These are phyloP conservation scores for Verbascum thapsus DNA, from an alignment of 257 asterid species.

Conservation along the genomic window DNA sequence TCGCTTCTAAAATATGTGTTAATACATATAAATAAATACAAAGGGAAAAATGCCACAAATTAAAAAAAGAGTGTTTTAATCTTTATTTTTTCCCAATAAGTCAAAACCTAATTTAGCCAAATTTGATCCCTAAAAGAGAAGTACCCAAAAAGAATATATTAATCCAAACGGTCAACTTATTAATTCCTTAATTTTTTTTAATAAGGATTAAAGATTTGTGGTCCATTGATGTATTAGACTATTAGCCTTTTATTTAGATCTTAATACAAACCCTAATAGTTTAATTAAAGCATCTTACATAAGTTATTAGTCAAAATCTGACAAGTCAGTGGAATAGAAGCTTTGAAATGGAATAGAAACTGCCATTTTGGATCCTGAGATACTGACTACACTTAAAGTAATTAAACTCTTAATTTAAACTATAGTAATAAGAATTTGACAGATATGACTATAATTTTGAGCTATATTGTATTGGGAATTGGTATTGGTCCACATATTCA, in stretches of 20 bases:
- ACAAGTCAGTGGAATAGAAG: conserved; percentile 99
- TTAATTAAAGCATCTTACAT: conserved; percentile 31
- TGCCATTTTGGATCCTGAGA: conserved; percentile 88
- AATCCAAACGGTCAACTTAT: conserved; percentile 9
- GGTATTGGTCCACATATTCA: conserved; percentile 51
- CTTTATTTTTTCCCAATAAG: too few relatives aligned
- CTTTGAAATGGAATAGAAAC: conserved; percentile 89
- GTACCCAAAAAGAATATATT: too few relatives aligned
- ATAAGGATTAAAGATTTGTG: too few relatives aligned
- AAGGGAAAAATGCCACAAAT: too few relatives aligned
- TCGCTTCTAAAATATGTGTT: too few relatives aligned
- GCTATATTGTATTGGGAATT: conserved; percentile 60
- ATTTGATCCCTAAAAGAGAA: too few relatives aligned
- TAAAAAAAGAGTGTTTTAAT: too few relatives aligned
- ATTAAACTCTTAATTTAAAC: conserved; percentile 29
- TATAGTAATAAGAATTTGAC: conserved; percentile 29
- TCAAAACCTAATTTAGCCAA: too few relatives aligned
- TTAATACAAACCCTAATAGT: conserved; percentile 24
- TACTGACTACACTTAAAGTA: conserved; percentile 49
- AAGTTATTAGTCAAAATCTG: conserved; percentile 52
- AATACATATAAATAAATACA: too few relatives aligned
- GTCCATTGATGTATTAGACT: too few relatives aligned
- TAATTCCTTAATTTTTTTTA: background rate
- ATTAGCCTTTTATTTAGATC: conserved; percentile 11
- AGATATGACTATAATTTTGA: conserved; percentile 47